A percentile compares a stretch with the other conserved stretches of the same genome.
Conservation (phyloP, 2,329 filamentous ascomycete species). For the Daldinia sp. region DNA sequence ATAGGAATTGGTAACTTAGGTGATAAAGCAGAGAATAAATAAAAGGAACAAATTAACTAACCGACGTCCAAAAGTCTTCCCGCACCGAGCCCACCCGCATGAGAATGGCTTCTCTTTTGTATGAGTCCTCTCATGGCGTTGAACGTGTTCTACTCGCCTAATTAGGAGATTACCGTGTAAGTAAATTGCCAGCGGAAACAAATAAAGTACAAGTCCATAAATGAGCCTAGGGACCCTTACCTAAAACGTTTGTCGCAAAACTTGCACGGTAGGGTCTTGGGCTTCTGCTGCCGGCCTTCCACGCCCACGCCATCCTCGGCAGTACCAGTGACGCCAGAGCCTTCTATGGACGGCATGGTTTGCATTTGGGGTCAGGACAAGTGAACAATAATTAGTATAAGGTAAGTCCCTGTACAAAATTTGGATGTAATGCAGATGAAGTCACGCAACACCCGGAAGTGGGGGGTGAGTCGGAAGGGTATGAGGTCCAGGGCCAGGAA, state of each 20-base stretch:
- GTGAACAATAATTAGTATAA: conserved; percentile 50
- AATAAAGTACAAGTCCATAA: conserved; percentile 32
- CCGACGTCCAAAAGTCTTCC: conserved; percentile 73
- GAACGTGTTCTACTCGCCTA: conserved; percentile 73
- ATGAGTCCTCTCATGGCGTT: conserved; percentile 73
- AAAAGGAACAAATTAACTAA: conserved; percentile 55
- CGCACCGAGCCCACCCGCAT: conserved; percentile 69
- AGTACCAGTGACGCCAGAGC: conserved; percentile 54
- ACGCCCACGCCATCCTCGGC: conserved; percentile 61
- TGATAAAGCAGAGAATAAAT: conserved; percentile 14
- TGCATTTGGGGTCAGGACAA: conserved; percentile 59
- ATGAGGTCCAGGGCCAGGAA: conserved; percentile 47
- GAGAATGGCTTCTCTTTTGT: conserved; percentile 75
- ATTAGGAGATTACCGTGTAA: conserved; percentile 56
- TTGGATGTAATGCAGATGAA: conserved; percentile 53
- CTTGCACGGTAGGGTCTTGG: conserved; percentile 72
- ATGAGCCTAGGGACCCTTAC: conserved; percentile 56
- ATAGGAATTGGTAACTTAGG: conserved; percentile 18
- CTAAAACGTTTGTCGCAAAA: conserved; percentile 73
- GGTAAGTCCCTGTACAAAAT: conserved; percentile 49
- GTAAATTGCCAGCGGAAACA: conserved; percentile 53
- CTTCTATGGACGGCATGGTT: conserved; percentile 63
- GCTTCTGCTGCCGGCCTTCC: conserved; percentile 68
- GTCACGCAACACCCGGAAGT: conserved; percentile 54
- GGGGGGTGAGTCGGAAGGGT: conserved; percentile 50